phyloP scores from a whole-genome alignment of 805 yeast species.

The Metschnikowia sp. region DNA sequence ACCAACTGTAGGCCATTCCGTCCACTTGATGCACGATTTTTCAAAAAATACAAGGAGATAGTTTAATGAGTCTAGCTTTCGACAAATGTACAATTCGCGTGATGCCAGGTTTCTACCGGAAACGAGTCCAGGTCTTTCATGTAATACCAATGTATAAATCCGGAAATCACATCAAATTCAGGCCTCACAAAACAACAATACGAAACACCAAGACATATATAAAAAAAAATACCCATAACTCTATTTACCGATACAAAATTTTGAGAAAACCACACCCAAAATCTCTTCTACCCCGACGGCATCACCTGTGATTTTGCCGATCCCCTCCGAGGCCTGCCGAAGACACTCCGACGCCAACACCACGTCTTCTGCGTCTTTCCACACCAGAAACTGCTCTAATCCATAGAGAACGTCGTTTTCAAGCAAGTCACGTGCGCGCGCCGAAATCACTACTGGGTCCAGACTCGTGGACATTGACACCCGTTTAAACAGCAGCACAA shows the following conservation, averaged over 20 bases:
- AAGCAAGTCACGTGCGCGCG: slow-evolving; percentile 72
- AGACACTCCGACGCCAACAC: slow-evolving; percentile 80
- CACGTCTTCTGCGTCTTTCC: slow-evolving; percentile 58
- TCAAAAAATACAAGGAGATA: too few relatives aligned
- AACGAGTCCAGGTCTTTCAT: too few relatives aligned
- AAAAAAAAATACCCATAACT: neutral
- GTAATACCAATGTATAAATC: too few relatives aligned
- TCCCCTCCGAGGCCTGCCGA: slow-evolving; percentile 72
- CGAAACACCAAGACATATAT: neutral
- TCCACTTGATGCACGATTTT: too few relatives aligned
- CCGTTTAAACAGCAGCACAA: slow-evolving; percentile 46
- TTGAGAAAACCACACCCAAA: slow-evolving; percentile 84
- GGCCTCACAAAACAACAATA: too few relatives aligned
- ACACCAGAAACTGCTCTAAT: slow-evolving; percentile 55
- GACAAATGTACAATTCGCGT: too few relatives aligned
- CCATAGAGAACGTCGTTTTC: slow-evolving; percentile 75
- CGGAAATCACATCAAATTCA: too few relatives aligned
- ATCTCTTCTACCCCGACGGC: slow-evolving; percentile 87
- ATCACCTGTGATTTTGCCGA: slow-evolving; percentile 90
- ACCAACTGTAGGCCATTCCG: too few relatives aligned
- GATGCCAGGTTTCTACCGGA: too few relatives aligned
- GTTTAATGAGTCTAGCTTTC: too few relatives aligned
- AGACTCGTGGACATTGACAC: slow-evolving; percentile 48
- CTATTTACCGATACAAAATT: slow-evolving; percentile 90
- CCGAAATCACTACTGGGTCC: slow-evolving; percentile 71